Base-by-base conservation (phyloP, 768 basidiomycete genomes). In the Agaricus subrufescens region DNA sequence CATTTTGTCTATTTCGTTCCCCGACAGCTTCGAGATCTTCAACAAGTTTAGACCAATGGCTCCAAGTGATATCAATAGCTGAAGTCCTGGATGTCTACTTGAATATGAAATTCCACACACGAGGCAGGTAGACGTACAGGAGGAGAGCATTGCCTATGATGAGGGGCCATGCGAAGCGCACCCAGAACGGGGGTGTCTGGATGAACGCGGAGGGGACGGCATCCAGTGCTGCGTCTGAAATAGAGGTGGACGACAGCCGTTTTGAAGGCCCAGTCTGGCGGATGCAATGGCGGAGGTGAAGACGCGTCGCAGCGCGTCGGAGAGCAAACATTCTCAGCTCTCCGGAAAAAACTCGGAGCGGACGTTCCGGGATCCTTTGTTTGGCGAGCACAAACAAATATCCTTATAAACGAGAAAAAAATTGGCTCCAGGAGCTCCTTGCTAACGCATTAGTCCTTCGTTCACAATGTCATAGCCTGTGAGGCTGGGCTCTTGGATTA, bases 51-150 rank as follows among this genome's bases (percentile, higher is more conserved):
- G 69, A 64, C 71, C 71, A 73, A 30, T 65, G 65, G 40, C 68
- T 70, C 64, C 68, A 73, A 4, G 71, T 70, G 19, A 73, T 61
- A 8, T 73, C 71, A 39, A 71, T 65, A 15, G 60, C 67, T 14
- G 69, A 68, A 5, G 66, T 62, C 34, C 71, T 73, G 26, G 5
- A 30, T 34, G 34, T 11, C 34, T n/a, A 4, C 3, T 1, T 42
- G n/a, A 46, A 44, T 2, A 56, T 25, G 30, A 37, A 12, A 49
- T 19, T 26, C 15, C 5, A 27, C 19, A 34, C 30, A 27, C 19
- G 19, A 5, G 25, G 7, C 12, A 3, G 4, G 15, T 11, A 31
- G 3, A 50, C 54, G 12, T 15, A 56, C 55, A 56, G 45, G 48
- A 56, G 42, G 12, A 56, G 42, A n/a, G 46, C 55, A 34, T 56